Percentiles rank a stretch among this genome's conserved stretches.
Evolutionary conservation across 163 green algal genomes (phyloP).

Genomic region (Prototheca cutis): DNA sequence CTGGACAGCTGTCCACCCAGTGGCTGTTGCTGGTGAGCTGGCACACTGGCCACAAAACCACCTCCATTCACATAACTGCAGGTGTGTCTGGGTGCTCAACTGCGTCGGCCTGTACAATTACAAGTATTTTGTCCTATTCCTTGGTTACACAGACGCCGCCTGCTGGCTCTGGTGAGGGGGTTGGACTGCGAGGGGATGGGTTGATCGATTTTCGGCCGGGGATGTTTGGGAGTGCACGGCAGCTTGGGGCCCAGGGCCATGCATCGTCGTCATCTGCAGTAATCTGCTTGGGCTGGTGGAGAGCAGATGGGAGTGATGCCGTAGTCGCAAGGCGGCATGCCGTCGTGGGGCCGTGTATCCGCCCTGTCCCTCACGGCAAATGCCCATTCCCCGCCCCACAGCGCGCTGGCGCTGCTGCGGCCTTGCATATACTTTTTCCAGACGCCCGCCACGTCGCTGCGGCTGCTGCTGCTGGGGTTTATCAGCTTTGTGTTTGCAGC

Average conservation of each 20-base stretch:
- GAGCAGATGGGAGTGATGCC: too few species aligned
- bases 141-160: slow-evolving; percentile 53
- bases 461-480: slow-evolving; percentile 35
- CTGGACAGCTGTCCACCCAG: too few species aligned
- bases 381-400: slow-evolving; percentile 3
- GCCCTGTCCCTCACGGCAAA: not conserved
- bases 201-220: too few species aligned
- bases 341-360: too few species aligned
- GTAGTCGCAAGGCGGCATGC: too few species aligned
- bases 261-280: too few species aligned
- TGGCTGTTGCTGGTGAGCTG: too few species aligned
- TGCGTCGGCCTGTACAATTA: slow-evolving; percentile 85
- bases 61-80: slow-evolving; percentile 1
- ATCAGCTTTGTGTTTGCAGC: slow-evolving; percentile 53
- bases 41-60: too few species aligned
- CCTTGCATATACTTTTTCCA: slow-evolving; percentile 15
- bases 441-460: not conserved
- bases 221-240: not conserved
- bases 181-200: not conserved
- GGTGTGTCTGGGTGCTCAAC: slow-evolving; percentile 72
- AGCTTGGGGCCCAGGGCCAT: not conserved
- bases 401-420: slow-evolving; percentile 18
- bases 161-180: slow-evolving; percentile 40
- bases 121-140: slow-evolving; percentile 79
- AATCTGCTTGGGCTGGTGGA: too few species aligned